Evolutionary conservation across 2,329 filamentous ascomycete genomes (phyloP), one percentile per base, ranked within the genome.

Genomic region (Fusarium nurragi): DNA sequence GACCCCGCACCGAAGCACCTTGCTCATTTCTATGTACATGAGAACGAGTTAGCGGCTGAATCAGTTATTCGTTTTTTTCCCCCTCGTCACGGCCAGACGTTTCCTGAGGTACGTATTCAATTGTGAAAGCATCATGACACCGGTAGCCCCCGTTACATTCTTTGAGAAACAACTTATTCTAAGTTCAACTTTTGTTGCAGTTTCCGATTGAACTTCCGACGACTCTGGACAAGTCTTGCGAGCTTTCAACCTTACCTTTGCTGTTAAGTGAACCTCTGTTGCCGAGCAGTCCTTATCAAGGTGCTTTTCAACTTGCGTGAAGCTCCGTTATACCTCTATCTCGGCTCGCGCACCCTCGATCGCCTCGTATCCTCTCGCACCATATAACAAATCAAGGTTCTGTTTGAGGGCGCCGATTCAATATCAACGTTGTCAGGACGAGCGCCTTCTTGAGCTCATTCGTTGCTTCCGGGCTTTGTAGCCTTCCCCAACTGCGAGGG

Each of bases 1-100:
- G 34, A 68, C 69, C 69, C 69, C 69, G 69, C 68, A 67, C 54
- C 52, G 43, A 56, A 44, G 54, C 57, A 61, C 49, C 40, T 59
- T 67, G 54, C 25, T 60, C 44, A 32, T 45, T 40, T 56, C 37
- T 47, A 52, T 50, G 40, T 39, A 51, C 43, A 47, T 36, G n/a
- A 43, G 45, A 65, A 54, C 52, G 55, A 53, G 58, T 67, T 50
- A 52, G 60, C 46, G 39, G 23, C 43, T 65, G 55, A 66, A 54
- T 60, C 52, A 66, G 67, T 56, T 47, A 34, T 43, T 61, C 46
- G 54, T 43, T 54, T 43, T 39, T 34, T 34, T n/a, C 13, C 16
- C 25, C 25, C 16, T 63, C 50, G 54, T 55, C 59, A 43, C 60
- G 64, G 50, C 41, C 55, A 39, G 28, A 53, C 36, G 13, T 22